Evolutionary conservation across 176 grass and related monocot genomes (phyloP).

Genomic region (bread wheat (Triticum aestivum)): IWGSC_CS_RefSeq_v2.1 NC_057814.1:87569125-87569624

Average conservation of each 20-base stretch:
- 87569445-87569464: constrained; percentile 61
- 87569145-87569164: background rate
- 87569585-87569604: constrained; percentile 85
- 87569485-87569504: constrained; percentile 89
- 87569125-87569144: constrained; percentile 4
- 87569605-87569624: constrained; percentile 62
- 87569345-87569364: background rate
- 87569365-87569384: background rate
- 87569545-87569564: constrained; percentile 79
- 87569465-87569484: constrained; percentile 69
- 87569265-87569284: background rate
- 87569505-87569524: constrained; percentile 88
- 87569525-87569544: constrained; percentile 95
- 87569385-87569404: background rate
- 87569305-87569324: background rate
- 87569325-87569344: background rate
- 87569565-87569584: constrained; percentile 75
- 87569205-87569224: background rate
- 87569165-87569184: constrained; percentile 14
- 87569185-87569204: constrained; percentile 4
- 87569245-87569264: background rate
- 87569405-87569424: constrained; percentile 54
- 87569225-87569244: constrained; percentile 16
- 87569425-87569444: constrained; percentile 53
- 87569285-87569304: constrained; percentile 4